Conservation (phyloP, 768 basidiomycete species). For the Infundibulicybe gibba region DNA sequence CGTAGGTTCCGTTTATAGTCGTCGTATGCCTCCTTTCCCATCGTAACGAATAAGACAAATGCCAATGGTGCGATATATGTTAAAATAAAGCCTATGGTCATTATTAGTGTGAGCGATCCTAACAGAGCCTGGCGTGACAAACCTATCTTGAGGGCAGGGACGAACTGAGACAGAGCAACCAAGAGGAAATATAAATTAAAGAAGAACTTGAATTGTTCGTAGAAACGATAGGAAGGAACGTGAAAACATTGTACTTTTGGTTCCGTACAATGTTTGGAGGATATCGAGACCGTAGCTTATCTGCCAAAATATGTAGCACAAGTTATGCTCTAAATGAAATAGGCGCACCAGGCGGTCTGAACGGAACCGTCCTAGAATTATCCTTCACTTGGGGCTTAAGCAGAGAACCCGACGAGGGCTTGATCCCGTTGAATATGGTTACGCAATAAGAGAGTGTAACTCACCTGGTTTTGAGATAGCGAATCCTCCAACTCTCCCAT, state of each 20-base stretch:
- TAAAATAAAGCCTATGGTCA: slow-evolving; percentile 74
- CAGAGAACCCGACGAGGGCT: too few species aligned
- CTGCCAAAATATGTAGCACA: slow-evolving; percentile 28
- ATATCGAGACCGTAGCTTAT: slow-evolving; percentile 66
- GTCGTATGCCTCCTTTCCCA: slow-evolving; percentile 99
- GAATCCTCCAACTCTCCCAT: slow-evolving; percentile 12
- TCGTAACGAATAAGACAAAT: slow-evolving; percentile 91
- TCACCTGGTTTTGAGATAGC: too few species aligned
- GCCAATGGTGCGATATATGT: slow-evolving; percentile 97
- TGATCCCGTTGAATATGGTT: too few species aligned
- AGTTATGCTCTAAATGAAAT: background rate
- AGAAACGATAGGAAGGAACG: slow-evolving; percentile 97
- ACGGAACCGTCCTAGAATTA: slow-evolving; percentile 75
- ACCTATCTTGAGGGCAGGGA: slow-evolving; percentile 97
- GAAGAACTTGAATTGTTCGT: slow-evolving; percentile 99
- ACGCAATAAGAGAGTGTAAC: too few species aligned
- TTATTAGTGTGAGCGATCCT: background rate
- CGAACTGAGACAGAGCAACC: slow-evolving; percentile 93
- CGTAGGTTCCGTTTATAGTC: slow-evolving; percentile 93
- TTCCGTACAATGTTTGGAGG: slow-evolving; percentile 93
- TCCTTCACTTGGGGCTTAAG: slow-evolving; percentile 39
- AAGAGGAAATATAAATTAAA: slow-evolving; percentile 99
- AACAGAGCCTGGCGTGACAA: slow-evolving; percentile 16
- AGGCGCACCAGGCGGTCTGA: slow-evolving; percentile 62
- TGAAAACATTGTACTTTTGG: slow-evolving; percentile 95